phyloP scores from a whole-genome alignment of 108 stramenopile species.

The Conticribra guillardii region DNA sequence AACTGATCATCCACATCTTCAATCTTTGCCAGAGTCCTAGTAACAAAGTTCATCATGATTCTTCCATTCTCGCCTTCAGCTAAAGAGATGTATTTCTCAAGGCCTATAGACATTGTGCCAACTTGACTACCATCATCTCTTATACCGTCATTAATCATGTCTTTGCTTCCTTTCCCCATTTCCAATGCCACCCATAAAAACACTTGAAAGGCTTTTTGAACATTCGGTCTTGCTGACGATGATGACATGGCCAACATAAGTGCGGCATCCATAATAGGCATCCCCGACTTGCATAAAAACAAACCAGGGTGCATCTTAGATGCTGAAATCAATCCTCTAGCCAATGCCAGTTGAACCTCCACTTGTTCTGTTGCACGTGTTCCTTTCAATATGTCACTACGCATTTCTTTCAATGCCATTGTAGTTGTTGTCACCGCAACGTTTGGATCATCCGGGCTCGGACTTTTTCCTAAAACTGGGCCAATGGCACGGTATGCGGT shows the following conservation, averaged over 20 bases:
- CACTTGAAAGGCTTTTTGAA: constrained; percentile 50
- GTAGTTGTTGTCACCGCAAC: constrained; percentile 17
- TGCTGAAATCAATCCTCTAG: constrained; percentile 43
- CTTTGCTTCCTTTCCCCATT: constrained; percentile 15
- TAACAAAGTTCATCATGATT: constrained; percentile 63
- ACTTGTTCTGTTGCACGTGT: constrained; percentile 53
- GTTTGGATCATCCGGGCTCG: constrained; percentile 29
- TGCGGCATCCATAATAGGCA: constrained; percentile 60
- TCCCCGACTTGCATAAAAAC: constrained; percentile 53
- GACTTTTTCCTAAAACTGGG: constrained; percentile 39
- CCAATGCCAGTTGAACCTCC: constrained; percentile 53
- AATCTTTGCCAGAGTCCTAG: constrained; percentile 42
- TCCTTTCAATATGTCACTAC: constrained; percentile 51
- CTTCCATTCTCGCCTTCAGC: constrained; percentile 62
- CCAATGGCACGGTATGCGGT: constrained; percentile 52
- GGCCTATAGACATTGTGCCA: constrained; percentile 34
- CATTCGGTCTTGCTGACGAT: constrained; percentile 36
- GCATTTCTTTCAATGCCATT: constrained; percentile 45
- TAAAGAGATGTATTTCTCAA: constrained; percentile 52
- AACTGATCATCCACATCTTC: constrained; percentile 44
- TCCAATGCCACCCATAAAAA: constrained; percentile 60
- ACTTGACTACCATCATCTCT: constrained; percentile 12
- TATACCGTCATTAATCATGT: constrained; percentile 1
- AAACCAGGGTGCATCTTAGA: constrained; percentile 38
- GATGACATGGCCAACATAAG: constrained; percentile 55